Conservation (phyloP, 306 rosid genomes). For the Lagenaria siceraria region DNA sequence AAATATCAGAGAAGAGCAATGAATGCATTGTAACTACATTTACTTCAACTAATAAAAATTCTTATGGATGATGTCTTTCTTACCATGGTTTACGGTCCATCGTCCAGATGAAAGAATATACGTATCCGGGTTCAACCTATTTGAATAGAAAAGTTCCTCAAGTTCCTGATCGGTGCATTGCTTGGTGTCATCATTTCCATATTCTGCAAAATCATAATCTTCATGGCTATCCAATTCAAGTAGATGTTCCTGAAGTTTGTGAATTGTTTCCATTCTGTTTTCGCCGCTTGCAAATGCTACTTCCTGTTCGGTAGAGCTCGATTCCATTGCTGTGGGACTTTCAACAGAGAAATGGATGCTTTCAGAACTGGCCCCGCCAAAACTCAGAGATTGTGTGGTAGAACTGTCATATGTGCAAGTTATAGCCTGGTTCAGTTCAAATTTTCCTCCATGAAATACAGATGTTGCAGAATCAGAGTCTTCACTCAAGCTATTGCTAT, state of each 20-base stretch:
- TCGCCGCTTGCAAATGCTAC: not conserved
- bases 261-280: not conserved
- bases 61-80: not conserved
- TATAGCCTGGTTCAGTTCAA: not conserved
- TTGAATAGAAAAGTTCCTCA: conserved; percentile 26
- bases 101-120: conserved; percentile 56
- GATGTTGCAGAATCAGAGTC: conserved; percentile 32
- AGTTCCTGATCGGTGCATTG: conserved; percentile 32
- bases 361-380: not conserved
- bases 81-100: conserved; percentile 57
- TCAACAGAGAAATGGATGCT: not conserved
- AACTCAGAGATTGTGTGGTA: not conserved
- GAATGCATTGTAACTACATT: not conserved
- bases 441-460: not conserved
- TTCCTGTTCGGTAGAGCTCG: not conserved
- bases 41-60: not conserved
- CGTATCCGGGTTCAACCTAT: conserved; percentile 26
- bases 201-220: conserved; percentile 19
- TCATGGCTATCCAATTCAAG: conserved; percentile 20
- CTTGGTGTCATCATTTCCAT: not conserved
- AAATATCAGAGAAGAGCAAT: not conserved
- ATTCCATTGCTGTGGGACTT: not conserved
- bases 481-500: conserved; percentile 47
- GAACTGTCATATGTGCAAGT: not conserved
- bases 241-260: conserved; percentile 33